These are phyloP conservation scores for Fragilaria crotonensis DNA, from an alignment of 108 stramenopile genomes.

Conservation along the genomic window DNA sequence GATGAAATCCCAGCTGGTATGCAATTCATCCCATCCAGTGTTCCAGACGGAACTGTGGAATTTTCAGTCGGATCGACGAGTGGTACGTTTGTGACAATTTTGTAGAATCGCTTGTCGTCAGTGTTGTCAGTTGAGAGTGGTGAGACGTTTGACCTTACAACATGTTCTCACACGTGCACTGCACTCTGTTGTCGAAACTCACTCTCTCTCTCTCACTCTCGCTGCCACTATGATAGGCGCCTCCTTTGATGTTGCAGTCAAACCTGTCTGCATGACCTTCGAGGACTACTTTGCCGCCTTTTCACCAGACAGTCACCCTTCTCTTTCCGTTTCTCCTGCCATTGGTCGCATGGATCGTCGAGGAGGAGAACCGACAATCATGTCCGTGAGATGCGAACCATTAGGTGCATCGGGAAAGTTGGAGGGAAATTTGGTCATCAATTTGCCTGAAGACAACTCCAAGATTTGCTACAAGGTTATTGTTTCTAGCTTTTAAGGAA, in stretches of 20 bases:
- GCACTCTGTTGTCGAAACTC: no score
- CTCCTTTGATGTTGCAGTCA: constrained; percentile 35
- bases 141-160: no score
- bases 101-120: constrained; percentile 18
- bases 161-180: neutral
- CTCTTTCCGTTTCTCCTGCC: constrained; percentile 54
- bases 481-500: constrained; percentile 40
- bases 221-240: no score
- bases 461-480: constrained; percentile 77
- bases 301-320: constrained; percentile 61
- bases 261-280: constrained; percentile 79
- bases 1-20: constrained; percentile 70
- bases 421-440: constrained; percentile 65
- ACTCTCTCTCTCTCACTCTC: no score
- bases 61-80: no score
- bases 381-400: constrained; percentile 50
- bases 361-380: constrained; percentile 58
- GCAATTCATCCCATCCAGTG: constrained; percentile 67
- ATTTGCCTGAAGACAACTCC: constrained; percentile 75
- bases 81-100: no score
- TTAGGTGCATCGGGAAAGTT: constrained; percentile 57
- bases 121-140: no score
- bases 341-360: constrained; percentile 79
- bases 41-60: constrained; percentile 71
- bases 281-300: constrained; percentile 81